A percentile compares a stretch with the other conserved stretches of the same genome.
Evolutionary conservation across 148 eudicot species (phyloP).

Genomic region (Silene latifolia): DNA sequence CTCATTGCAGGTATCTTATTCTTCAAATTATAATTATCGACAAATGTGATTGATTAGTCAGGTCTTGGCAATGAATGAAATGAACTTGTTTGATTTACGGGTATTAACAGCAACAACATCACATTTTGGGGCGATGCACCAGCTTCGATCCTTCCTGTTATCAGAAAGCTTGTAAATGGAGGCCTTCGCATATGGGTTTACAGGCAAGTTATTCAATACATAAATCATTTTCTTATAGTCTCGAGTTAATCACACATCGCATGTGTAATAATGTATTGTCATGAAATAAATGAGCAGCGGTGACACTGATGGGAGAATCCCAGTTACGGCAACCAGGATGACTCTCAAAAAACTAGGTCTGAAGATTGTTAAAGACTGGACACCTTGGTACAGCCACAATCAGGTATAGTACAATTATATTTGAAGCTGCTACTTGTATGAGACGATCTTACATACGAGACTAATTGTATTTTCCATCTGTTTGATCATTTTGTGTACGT

Average conservation of each 20-base stretch:
- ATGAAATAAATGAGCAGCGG: conserved; percentile 20
- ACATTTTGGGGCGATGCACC: conserved; percentile 34
- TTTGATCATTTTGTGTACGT: background rate
- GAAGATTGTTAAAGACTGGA: conserved; percentile 31
- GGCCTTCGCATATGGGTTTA: conserved; percentile 36
- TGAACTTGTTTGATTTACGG: background rate
- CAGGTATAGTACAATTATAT: conserved; percentile 24
- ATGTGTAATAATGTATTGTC: background rate
- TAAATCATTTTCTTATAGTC: too few species aligned
- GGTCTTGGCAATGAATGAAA: background rate
- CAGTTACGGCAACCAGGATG: conserved; percentile 33
- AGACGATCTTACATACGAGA: background rate
- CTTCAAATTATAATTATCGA: background rate
- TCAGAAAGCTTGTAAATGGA: conserved; percentile 28
- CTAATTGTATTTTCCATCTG: too few species aligned
- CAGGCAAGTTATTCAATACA: conserved; percentile 20
- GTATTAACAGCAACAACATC: conserved; percentile 23
- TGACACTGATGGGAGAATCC: conserved; percentile 43
- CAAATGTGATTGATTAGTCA: background rate
- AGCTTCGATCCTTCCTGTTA: conserved; percentile 25
- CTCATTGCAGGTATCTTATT: conserved; percentile 57
- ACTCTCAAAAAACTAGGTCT: conserved; percentile 32
- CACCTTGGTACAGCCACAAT: conserved; percentile 29
- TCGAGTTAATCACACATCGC: too few species aligned
- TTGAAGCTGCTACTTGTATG: background rate